Conservation (phyloP, 768 basidiomycete species). For the Suillus cothurnatus region DNA sequence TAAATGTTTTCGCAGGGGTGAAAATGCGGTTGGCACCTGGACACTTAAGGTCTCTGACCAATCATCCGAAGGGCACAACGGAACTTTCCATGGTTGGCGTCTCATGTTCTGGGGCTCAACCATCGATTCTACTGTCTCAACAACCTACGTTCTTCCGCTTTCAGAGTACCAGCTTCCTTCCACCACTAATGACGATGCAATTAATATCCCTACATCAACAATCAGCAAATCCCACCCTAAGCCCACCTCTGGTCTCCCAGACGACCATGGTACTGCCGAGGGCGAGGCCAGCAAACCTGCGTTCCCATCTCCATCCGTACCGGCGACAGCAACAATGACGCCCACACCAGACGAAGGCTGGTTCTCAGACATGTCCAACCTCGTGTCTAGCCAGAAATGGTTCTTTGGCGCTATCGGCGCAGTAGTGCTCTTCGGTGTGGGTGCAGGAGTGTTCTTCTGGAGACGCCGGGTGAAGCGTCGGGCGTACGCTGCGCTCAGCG, state of each 20-base stretch:
- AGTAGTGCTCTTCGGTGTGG: slow-evolving; percentile 73
- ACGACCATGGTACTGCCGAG: slow-evolving; percentile 76
- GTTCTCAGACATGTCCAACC: slow-evolving; percentile 76
- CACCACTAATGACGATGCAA: slow-evolving; percentile 44
- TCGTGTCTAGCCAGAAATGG: slow-evolving; percentile 83
- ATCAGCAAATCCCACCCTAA: slow-evolving; percentile 71
- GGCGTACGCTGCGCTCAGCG: slow-evolving; percentile 63
- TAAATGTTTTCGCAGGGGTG: slow-evolving; percentile 65
- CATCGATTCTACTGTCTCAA: slow-evolving; percentile 68
- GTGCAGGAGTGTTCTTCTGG: slow-evolving; percentile 78
- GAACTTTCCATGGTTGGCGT: slow-evolving; percentile 86
- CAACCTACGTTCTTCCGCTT: slow-evolving; percentile 60
- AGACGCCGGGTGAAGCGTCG: slow-evolving; percentile 51
- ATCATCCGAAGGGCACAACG: slow-evolving; percentile 55
- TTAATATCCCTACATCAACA: slow-evolving; percentile 40
- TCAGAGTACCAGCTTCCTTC: slow-evolving; percentile 52
- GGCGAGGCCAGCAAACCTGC: slow-evolving; percentile 84
- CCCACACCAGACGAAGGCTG: slow-evolving; percentile 80
- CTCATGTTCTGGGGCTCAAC: slow-evolving; percentile 91
- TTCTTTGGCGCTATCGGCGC: slow-evolving; percentile 85
- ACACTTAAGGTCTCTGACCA: slow-evolving; percentile 85
- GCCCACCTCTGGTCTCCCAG: slow-evolving; percentile 86
- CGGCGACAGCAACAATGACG: slow-evolving; percentile 41
- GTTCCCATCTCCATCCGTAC: slow-evolving; percentile 45
- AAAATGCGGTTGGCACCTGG: slow-evolving; percentile 90